Evolutionary conservation across 495 filamentous ascomycete genomes (phyloP).

Genomic region (Aspergillus leporis): DNA sequence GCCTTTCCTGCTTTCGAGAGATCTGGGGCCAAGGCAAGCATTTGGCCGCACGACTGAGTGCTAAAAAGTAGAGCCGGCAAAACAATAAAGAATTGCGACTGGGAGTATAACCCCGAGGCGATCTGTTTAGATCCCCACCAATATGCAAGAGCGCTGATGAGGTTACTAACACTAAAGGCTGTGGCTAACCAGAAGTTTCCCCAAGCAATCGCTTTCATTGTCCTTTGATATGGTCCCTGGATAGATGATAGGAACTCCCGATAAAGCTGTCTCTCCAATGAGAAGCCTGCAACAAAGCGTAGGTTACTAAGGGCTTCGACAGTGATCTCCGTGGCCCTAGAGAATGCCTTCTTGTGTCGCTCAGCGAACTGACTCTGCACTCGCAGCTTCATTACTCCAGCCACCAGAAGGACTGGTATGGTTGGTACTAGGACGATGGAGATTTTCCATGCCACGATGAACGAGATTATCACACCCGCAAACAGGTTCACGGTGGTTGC

Average conservation of each 20-base stretch:
- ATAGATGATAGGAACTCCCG: slow-evolving; percentile 33
- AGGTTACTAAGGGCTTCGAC: slow-evolving; percentile 53
- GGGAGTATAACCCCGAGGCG: slow-evolving; percentile 53
- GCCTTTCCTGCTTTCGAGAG: slow-evolving; percentile 53
- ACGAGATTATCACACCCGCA: slow-evolving; percentile 37
- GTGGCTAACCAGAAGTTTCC: slow-evolving; percentile 41
- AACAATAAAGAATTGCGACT: slow-evolving; percentile 67
- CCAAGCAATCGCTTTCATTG: slow-evolving; percentile 41
- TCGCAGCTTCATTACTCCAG: slow-evolving; percentile 54
- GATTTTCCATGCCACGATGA: slow-evolving; percentile 44
- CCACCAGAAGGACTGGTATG: slow-evolving; percentile 41
- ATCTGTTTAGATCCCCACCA: slow-evolving; percentile 66
- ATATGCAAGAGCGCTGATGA: slow-evolving; percentile 65
- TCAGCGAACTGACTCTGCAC: slow-evolving; percentile 57
- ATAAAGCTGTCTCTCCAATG: slow-evolving; percentile 43
- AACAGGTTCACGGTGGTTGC: slow-evolving; percentile 44
- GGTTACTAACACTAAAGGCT: slow-evolving; percentile 45
- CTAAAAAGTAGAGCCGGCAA: slow-evolving; percentile 57
- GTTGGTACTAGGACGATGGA: slow-evolving; percentile 37
- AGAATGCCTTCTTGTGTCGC: slow-evolving; percentile 55
- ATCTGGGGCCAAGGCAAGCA: slow-evolving; percentile 65
- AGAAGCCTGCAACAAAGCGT: slow-evolving; percentile 51
- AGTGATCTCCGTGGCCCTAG: slow-evolving; percentile 48
- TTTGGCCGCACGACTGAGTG: slow-evolving; percentile 64
- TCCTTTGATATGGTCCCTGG: slow-evolving; percentile 43